These are phyloP conservation scores for Cutaneotrichosporon sp. DNA, from an alignment of 1,284 basidiomycete genomes.

Conservation along the genomic window DNA sequence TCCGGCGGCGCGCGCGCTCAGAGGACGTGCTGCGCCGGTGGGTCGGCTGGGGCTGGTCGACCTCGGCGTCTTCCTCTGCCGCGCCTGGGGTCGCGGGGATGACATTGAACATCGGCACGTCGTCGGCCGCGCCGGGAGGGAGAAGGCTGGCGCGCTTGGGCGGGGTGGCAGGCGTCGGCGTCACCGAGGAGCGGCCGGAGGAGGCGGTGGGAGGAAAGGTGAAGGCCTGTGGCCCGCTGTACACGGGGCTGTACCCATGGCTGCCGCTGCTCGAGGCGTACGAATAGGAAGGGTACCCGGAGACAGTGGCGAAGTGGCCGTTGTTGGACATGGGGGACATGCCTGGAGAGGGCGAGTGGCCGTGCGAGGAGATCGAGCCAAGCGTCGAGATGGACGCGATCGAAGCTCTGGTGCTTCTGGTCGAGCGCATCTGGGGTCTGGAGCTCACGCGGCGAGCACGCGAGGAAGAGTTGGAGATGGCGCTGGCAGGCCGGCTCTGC, in stretches of 20 bases:
- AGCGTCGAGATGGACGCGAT: constrained; percentile 19
- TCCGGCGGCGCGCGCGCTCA: constrained; percentile 2
- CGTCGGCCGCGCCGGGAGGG: neutral
- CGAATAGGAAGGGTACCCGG: neutral
- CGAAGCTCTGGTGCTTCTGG: constrained; percentile 14
- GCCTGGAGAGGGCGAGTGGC: neutral
- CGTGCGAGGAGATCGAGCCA: constrained; percentile 4
- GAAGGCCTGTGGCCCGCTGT: neutral
- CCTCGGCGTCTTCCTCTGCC: constrained; percentile 19
- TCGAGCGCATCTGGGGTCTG: constrained; percentile 9
- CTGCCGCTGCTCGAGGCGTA: neutral
- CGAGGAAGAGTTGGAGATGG: constrained; percentile 3
- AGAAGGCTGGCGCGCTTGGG: neutral
- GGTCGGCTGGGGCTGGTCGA: neutral
- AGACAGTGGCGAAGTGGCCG: neutral
- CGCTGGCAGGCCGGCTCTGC: constrained; percentile 5
- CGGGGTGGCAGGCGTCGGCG: neutral
- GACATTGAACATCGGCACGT: constrained; percentile 36
- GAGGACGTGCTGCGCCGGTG: neutral
- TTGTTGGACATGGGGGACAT: neutral
- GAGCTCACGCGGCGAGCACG: constrained; percentile 13
- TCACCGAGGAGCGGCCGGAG: neutral
- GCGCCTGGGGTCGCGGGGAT: constrained; percentile 49
- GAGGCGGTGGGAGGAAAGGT: neutral
- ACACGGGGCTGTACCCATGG: constrained; percentile 2